phyloP scores from a whole-genome alignment of 1,284 basidiomycete species.

The Hymenochaete sp. region DNA sequence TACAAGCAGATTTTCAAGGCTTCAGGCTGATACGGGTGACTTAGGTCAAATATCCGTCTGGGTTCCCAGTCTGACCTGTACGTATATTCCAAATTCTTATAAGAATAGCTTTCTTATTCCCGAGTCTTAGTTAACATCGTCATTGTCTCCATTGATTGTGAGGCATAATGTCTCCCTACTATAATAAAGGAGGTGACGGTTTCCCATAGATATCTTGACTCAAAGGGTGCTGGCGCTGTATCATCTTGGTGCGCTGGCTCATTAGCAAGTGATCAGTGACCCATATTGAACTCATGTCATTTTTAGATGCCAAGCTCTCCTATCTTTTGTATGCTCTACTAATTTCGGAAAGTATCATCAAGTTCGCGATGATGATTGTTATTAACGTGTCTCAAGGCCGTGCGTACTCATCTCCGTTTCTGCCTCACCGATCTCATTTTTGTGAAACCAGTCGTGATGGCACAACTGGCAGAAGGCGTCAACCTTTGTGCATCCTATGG shows the following conservation, averaged over 20 bases:
- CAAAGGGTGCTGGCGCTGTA: conserved; percentile 5
- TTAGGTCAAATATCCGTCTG: no score
- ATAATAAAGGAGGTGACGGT: not conserved
- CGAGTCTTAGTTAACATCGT: not conserved
- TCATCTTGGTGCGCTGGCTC: not conserved
- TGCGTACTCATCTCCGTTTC: no score
- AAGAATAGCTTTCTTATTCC: no score
- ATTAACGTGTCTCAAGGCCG: not conserved
- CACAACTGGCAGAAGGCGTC: no score
- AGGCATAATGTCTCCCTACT: not conserved
- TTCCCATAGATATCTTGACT: not conserved
- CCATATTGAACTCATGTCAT: not conserved
- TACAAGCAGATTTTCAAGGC: no score
- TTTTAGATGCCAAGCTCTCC: not conserved
- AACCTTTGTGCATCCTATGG: no score
- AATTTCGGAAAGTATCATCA: not conserved
- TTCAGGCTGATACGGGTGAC: no score
- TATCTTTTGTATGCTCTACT: not conserved
- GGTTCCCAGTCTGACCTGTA: no score
- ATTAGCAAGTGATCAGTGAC: no score
- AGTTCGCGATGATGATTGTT: not conserved
- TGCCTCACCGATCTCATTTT: no score
- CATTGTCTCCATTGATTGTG: conserved; percentile 1
- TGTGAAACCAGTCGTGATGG: no score
- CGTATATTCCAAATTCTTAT: no score